Evolutionary conservation across 345 rosid genomes (phyloP).

Genomic region (Syzygium aqueum): DNA sequence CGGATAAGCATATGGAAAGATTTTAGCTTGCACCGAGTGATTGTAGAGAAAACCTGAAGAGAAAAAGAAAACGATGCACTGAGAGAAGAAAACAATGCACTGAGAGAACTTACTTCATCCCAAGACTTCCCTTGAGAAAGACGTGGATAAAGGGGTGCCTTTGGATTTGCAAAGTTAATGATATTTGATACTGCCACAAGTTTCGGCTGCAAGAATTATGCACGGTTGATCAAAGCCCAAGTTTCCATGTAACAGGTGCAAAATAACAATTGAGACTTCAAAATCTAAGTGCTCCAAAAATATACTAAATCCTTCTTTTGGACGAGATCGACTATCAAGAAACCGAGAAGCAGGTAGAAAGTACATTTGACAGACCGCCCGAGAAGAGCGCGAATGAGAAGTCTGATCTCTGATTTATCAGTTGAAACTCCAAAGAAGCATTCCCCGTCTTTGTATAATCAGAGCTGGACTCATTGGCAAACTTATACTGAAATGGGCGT

Average conservation of each 20-base stretch:
- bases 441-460: slow-evolving; percentile 49
- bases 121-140: slow-evolving; percentile 87
- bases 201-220: slow-evolving; percentile 50
- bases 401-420: slow-evolving; percentile 89
- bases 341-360: slow-evolving; percentile 5
- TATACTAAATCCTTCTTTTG: not conserved
- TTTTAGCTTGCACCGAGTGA: not conserved
- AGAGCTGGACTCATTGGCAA: slow-evolving; percentile 29
- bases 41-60: not conserved
- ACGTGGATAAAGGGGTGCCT: slow-evolving; percentile 85
- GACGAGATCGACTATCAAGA: not conserved
- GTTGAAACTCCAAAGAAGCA: slow-evolving; percentile 42
- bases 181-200: slow-evolving; percentile 62
- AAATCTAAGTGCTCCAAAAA: not conserved
- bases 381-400: slow-evolving; percentile 70
- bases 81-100: not conserved
- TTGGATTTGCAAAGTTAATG: slow-evolving; percentile 55
- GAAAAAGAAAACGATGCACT: not conserved
- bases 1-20: not conserved
- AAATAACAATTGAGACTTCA: not conserved
- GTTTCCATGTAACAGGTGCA: not conserved
- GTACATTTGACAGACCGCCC: slow-evolving; percentile 49
- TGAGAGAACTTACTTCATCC: slow-evolving; percentile 62
- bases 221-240: not conserved
- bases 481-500: slow-evolving; percentile 49